Evolutionary conservation across 352 stramenopile genomes (phyloP), one percentile per base, ranked within the genome.

Genomic region (Pythium aristosporum): DNA sequence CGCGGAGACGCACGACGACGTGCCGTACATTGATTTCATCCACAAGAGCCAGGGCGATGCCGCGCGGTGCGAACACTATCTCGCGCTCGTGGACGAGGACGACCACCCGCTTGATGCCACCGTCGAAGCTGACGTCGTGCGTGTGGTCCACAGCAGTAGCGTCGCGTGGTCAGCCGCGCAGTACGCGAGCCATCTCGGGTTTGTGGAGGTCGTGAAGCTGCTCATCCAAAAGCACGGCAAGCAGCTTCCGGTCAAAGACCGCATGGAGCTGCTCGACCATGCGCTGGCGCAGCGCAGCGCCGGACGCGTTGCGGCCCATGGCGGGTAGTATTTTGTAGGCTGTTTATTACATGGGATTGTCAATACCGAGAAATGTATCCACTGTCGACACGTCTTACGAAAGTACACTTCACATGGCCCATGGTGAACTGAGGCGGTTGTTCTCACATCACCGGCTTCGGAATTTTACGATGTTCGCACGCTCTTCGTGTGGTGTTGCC

Each of bases 181-280:
- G 46, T 63, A 63, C 56, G 56, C 56, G 20, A 63, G 56, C 56
- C 56, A 63, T 48, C 34, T 63, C 18, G 56, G 56, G 2, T 55
- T 47, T 41, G 44, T 63, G 18, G 56, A 63, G 10, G 44, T 63
- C 3, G 56, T 63, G 20, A 56, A 55, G 44, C 32, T 47, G 11
- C 56, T 63, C 3, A 51, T 63, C 44, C 46, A 51, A 3, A 37
- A 7, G 2, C 44, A 47, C 30, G 56, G 56, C 30, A 63, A 56
- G 42, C 56, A 56, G 25, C 18, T 63, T n/a, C 43, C 43, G 5
- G 43, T 55, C 21, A 55, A 43, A 30, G 43, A 63, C 20, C 30
- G 56, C 15, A 42, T 63, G 43, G 18, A 37, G 32, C 43, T 63
- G 13, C 4, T 63, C 2, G 55, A 56, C 21, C 56, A 63, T 46